Base-by-base conservation (phyloP, 2,329 filamentous ascomycete genomes). In the Hypoxylon sp. region DNA sequence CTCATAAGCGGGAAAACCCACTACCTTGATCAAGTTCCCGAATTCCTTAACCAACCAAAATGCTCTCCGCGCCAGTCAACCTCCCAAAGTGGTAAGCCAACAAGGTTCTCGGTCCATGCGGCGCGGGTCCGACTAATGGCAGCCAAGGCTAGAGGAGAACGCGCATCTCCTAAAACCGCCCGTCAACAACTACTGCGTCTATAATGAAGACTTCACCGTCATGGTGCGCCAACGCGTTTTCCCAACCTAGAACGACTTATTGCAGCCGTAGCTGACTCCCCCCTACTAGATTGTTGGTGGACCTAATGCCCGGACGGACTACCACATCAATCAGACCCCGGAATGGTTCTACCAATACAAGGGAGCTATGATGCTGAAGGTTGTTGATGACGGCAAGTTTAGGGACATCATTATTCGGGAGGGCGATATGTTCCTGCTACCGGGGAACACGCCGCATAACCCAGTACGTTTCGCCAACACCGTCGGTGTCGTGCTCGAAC, bases 311-410 rank as follows among this genome's bases (percentile, higher is more conserved):
- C 90, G 96, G 71, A 98, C 94, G 62, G 96, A 98, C 85, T 99
- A 98, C 85, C 96, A 98, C 86, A 95, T 98, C 87, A 98, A 98
- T 86, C 85, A 90, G 75, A 98, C 95, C 0, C 90, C 96, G 11
- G 96, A 98, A 81, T 98, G 94, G 91, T 99, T 98, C 89, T 98
- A 96, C 86, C 95, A 98, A 82, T 90, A 97, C 87, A 90, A 91
- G 76, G 96, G 96, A 72, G 90, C 91, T 72, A 98, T 98, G 95
- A 86, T 96, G 64, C 91, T 99, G 74, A 97, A 97, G 79, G 92
- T 96, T 14, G 92, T 98, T 70, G 94, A 98, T 77, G 81, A 85
- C 64, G 80, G 85, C 79, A 67, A 83, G 52, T 97, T 97, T 82
- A 87, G 90, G 72, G 95, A 98, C 81, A 89, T 98, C 71, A 86